Base-by-base conservation (phyloP, 495 filamentous ascomycete genomes). In the Parmelia sp. region DNA sequence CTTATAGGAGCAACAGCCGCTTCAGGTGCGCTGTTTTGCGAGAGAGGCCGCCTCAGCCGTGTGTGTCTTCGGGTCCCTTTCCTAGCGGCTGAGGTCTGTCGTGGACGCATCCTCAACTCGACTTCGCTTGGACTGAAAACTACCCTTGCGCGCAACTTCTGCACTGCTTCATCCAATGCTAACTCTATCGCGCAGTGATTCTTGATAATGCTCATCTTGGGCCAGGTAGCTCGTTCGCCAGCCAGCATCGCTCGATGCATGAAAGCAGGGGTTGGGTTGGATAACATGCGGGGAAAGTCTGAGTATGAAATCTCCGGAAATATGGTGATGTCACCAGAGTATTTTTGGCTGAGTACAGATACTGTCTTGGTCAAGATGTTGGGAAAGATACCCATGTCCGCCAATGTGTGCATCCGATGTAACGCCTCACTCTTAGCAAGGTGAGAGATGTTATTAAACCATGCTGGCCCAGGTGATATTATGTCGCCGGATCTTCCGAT, bases 311-410 rank as follows among this genome's bases (percentile, higher is more conserved):
- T 88, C 61, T 90, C 84, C 0, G 92, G 92, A 58, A 96, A 83
- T 60, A 97, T 96, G 56, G 89, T 97, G 73, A 97, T 96, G 74
- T 97, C 91, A n/a, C 93, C 93, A 5, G 88, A 90, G 68, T 97
- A 97, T 66, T 88, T 90, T 69, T 97, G 92, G 66, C 86, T 91
- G 57, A 96, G 77, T 27, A 97, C 87, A 0, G 88, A 91, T 36
- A 86, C 82, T 10, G 84, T 77, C 70, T 96, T 97, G 39, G 86
- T 91, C 65, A 96, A 75, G 4, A 86, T 78, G 60, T 86, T 96
- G 29, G 89, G 90, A 67, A 95, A 91, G 58, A 96, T 76, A 58
- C 91, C 91, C 14, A 95, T 74, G 71, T 97, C 93, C 3, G 89
- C 83, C 39, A 95, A 76, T 27, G 91, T 82, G 51, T 90, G 86